Conservation (phyloP, 352 stramenopile genomes). For the Globisporangium orthogonon region DNA sequence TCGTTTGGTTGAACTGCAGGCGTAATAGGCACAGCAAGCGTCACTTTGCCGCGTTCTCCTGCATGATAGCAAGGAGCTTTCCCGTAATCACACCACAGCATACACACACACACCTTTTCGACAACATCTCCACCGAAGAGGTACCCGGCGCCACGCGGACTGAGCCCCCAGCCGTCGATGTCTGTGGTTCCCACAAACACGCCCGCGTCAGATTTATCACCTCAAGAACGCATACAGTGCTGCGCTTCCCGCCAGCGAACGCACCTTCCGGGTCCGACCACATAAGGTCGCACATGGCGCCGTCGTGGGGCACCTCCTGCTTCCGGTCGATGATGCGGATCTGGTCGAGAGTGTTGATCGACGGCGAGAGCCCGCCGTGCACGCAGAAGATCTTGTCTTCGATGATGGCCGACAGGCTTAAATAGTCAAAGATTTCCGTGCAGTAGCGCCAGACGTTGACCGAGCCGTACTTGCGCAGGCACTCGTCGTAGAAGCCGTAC, state of each 20-base stretch:
- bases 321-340: conserved; percentile 94
- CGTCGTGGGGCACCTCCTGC: conserved; percentile 98
- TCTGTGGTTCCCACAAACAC: conserved; percentile 67
- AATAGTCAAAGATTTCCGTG: conserved; percentile 99
- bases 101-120: conserved; percentile 64
- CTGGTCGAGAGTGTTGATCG: conserved; percentile 88
- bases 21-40: neutral
- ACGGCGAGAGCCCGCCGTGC: conserved; percentile 96
- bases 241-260: conserved; percentile 16
- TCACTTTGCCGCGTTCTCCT: too few relatives aligned
- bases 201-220: neutral
- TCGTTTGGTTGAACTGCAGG: conserved; percentile 95
- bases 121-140: conserved; percentile 98
- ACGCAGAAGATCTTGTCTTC: conserved; percentile 99
- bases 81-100: too few relatives aligned
- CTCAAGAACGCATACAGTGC: neutral
- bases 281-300: conserved; percentile 98
- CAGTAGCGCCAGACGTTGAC: conserved; percentile 99
- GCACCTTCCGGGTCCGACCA: conserved; percentile 90
- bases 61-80: too few relatives aligned
- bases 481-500: conserved; percentile 99
- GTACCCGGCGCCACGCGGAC: conserved; percentile 95
- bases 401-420: conserved; percentile 97
- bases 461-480: conserved; percentile 97
- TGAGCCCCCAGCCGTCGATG: conserved; percentile 98